phyloP scores from a whole-genome alignment of 2,329 filamentous ascomycete species.

The Fusarium liriodendri region DNA sequence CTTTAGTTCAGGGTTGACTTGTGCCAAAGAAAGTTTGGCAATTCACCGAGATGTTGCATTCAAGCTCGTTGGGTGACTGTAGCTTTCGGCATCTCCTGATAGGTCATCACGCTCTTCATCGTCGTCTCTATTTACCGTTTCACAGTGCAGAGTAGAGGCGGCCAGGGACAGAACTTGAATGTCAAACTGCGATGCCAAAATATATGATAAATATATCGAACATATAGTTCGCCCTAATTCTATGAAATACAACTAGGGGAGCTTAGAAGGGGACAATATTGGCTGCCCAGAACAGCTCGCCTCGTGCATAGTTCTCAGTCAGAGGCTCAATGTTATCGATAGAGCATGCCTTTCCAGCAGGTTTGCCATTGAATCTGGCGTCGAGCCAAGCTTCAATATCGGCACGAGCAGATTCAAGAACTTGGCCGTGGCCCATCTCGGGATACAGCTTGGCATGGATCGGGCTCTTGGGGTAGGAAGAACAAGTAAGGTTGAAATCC shows the following conservation, averaged over 20 bases:
- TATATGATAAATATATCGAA: background rate
- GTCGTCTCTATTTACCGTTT: too few relatives aligned
- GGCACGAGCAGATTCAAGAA: background rate
- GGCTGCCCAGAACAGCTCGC: background rate
- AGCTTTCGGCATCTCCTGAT: too few relatives aligned
- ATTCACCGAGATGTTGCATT: too few relatives aligned
- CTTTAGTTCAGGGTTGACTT: too few relatives aligned
- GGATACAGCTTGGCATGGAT: slow-evolving; percentile 1
- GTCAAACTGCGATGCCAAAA: too few relatives aligned
- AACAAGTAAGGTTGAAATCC: slow-evolving; percentile 29
- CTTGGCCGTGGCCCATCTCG: slow-evolving; percentile 1
- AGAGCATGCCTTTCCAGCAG: background rate
- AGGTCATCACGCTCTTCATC: too few relatives aligned
- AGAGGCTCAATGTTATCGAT: background rate
- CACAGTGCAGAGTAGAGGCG: too few relatives aligned
- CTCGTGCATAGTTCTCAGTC: background rate
- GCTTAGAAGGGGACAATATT: background rate
- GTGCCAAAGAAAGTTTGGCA: too few relatives aligned
- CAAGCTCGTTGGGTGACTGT: too few relatives aligned
- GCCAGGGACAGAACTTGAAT: too few relatives aligned
- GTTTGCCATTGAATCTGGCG: background rate
- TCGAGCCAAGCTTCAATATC: background rate
- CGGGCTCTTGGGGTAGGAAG: background rate
- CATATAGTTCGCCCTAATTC: background rate
- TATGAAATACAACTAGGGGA: too few relatives aligned